Evolutionary conservation across 768 basidiomycete genomes (phyloP), one percentile per base, ranked within the genome.

Genomic region (Tubosaeta brunneosetosa): DNA sequence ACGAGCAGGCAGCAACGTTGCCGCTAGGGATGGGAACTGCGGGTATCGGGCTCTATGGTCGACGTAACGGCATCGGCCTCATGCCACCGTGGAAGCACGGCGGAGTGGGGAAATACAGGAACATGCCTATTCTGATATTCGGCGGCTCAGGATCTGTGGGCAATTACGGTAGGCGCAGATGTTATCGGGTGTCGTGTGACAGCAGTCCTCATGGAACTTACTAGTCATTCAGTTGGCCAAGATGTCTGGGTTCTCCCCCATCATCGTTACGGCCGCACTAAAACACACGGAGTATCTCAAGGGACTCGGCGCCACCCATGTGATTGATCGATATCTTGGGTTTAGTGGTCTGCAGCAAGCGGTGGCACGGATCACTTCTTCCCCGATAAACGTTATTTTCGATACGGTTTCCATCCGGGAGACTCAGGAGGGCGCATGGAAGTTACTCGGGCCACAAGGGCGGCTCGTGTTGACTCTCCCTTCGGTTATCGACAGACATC

Each of bases 71-170:
- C 38, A 63, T 73, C 2, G 74, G 72, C 46, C 66, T 81, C 48
- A 59, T 66, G 47, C 55, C 74, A 9, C 74, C 77, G 0, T 68
- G 74, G 60, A 69, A 69, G 37, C 57, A 66, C 14, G 67, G 63
- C 17, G 71, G 70, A 50, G 58, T 58, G 22, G 74, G 71, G 37
- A 76, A 72, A 41, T 78, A 79, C 56, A 64, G 63, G 34, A 76
- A 69, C 5, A 70, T 71, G 47, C 73, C 79, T 1, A 71, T 80
- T 40, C 52, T 82, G 31, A 71, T 81, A 48, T 62, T 78, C 16
- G 80, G 79, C 31, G 79, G 79, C 6, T 61, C 73, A 26, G 73
- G 73, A 41, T 78, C 77, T 36, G 75, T 79, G 3, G 79, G 80
- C 36, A 77, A 80, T 70, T 74, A 68, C 29, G 75, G 79, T 76